Evolutionary conservation across 805 yeast genomes (phyloP).

Genomic region (Lipomyces chichibuensis): DNA sequence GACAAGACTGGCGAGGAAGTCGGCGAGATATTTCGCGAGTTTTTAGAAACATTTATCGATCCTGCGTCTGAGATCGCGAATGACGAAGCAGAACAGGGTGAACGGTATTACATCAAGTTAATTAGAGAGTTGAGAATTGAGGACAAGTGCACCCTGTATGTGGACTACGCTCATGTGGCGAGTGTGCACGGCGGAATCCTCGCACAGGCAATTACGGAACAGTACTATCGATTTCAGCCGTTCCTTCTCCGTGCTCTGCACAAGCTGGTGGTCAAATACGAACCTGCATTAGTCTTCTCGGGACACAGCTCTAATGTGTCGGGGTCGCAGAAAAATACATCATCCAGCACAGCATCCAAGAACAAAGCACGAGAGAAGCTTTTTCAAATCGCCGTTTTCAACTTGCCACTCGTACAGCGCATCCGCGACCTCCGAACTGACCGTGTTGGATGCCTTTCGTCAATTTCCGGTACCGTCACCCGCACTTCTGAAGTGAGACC

Average conservation of each 20-base stretch:
- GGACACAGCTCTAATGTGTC: constrained; percentile 7
- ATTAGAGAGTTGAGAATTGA: constrained; percentile 76
- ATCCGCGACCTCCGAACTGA: constrained; percentile 90
- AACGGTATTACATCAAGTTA: constrained; percentile 67
- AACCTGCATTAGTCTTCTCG: constrained; percentile 62
- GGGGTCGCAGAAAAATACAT: constrained; percentile 6
- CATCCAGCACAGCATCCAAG: constrained; percentile 31
- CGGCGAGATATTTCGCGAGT: constrained; percentile 84
- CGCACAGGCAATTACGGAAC: constrained; percentile 86
- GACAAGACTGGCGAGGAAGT: constrained; percentile 95
- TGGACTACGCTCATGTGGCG: constrained; percentile 79
- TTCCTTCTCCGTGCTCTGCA: constrained; percentile 75
- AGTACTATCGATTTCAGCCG: constrained; percentile 90
- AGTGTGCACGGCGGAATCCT: constrained; percentile 73
- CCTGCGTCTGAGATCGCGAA: constrained; percentile 44
- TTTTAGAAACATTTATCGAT: constrained; percentile 67
- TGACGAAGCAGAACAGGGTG: constrained; percentile 39
- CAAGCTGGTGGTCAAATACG: constrained; percentile 69
- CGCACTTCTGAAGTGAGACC: constrained; percentile 97
- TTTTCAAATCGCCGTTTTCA: constrained; percentile 88
- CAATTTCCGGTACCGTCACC: constrained; percentile 93
- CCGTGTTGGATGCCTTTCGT: constrained; percentile 78
- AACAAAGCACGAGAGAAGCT: constrained; percentile 64
- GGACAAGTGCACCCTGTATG: constrained; percentile 76
- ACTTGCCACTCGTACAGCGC: constrained; percentile 77